phyloP scores from a whole-genome alignment of 306 rosid genomes.

The Hippophae rhamnoides region DNA sequence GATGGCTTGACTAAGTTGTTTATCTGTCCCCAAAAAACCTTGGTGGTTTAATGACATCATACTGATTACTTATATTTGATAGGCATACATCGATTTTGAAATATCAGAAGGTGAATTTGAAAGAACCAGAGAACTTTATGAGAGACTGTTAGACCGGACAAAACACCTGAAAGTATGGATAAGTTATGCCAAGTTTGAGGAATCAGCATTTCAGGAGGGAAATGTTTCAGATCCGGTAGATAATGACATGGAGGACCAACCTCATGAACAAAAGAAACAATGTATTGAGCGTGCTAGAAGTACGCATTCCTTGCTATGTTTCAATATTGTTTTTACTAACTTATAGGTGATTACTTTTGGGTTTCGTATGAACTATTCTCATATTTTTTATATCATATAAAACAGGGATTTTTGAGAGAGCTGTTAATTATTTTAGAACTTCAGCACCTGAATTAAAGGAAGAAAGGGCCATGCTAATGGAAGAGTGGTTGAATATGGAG shows the following conservation, averaged over 20 bases:
- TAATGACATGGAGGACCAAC: constrained; percentile 17
- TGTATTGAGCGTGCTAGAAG: constrained; percentile 67
- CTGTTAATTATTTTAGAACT: constrained; percentile 62
- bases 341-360: constrained; percentile 9
- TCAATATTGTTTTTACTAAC: constrained; percentile 3
- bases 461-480: constrained; percentile 87
- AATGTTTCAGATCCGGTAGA: constrained; percentile 23
- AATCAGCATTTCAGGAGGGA: constrained; percentile 40
- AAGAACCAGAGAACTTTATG: constrained; percentile 72
- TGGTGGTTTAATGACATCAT: too few relatives aligned
- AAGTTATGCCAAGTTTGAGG: constrained; percentile 77
- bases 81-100: constrained; percentile 88
- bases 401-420: constrained; percentile 83
- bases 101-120: constrained; percentile 73
- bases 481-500: constrained; percentile 87
- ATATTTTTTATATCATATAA: not conserved
- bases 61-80: not conserved
- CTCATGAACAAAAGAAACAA: constrained; percentile 42
- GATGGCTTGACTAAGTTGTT: too few relatives aligned
- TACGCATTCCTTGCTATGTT: constrained; percentile 28
- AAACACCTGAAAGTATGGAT: constrained; percentile 93
- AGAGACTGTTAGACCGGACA: constrained; percentile 82
- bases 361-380: constrained; percentile 6
- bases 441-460: constrained; percentile 93
- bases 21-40: too few relatives aligned